A percentile compares a stretch with the other conserved stretches of the same genome.
Conservation (phyloP, 2,329 filamentous ascomycete species). For the Aureobasidium sp. region DNA sequence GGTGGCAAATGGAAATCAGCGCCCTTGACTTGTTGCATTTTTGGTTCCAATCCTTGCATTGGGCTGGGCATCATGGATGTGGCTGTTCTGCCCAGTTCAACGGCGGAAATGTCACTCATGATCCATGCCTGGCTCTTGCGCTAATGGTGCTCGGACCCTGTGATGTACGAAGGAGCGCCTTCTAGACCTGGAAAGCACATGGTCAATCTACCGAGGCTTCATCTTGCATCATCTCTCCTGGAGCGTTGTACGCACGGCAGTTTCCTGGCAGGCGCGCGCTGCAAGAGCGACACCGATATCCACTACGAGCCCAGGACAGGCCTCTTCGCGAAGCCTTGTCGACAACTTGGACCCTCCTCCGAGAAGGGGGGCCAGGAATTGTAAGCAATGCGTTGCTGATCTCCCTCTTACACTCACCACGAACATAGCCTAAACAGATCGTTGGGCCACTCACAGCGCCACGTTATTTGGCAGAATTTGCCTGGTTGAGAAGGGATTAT, state of each 20-base stretch:
- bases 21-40: slow-evolving; percentile 7
- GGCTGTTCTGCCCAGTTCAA: slow-evolving; percentile 12
- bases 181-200: slow-evolving; percentile 10
- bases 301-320: background rate
- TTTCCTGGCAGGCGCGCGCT: background rate
- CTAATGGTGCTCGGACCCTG: slow-evolving; percentile 9
- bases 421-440: slow-evolving; percentile 10
- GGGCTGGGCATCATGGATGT: slow-evolving; percentile 12
- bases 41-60: slow-evolving; percentile 13
- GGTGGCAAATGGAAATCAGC: slow-evolving; percentile 7
- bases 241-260: background rate
- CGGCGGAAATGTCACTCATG: slow-evolving; percentile 11
- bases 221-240: background rate
- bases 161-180: slow-evolving; percentile 9
- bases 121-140: slow-evolving; percentile 10
- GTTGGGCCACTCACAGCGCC: slow-evolving; percentile 9
- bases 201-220: slow-evolving; percentile 8
- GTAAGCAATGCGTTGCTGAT: slow-evolving; percentile 5
- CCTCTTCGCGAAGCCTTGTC: background rate
- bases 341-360: background rate
- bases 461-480: slow-evolving; percentile 8
- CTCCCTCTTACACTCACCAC: background rate
- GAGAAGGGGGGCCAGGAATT: background rate
- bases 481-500: slow-evolving; percentile 3
- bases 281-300: background rate